Base-by-base conservation (phyloP, 2,329 filamentous ascomycete species). In the Trematosphaeria pertusa region DNA sequence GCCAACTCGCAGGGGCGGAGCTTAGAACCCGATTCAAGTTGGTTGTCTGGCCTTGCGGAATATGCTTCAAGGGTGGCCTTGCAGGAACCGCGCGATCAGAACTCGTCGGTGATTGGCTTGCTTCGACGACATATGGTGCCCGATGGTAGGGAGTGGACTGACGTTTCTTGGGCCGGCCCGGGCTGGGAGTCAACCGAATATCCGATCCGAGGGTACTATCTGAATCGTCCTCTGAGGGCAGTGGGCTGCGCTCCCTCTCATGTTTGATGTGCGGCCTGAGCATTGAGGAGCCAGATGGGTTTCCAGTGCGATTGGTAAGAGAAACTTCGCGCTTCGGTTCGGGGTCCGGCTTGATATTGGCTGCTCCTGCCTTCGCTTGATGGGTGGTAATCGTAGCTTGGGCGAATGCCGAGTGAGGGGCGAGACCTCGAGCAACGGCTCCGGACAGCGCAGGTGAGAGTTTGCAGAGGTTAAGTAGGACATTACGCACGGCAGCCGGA, bases 371-470 rank as follows among this genome's bases (percentile, higher is more conserved):
- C 10, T 42, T 43, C 14, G 12, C 19, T 28, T 48, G 32, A 41
- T 38, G 26, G 17, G 46, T 28, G 42, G 38, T 14, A 46, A 46
- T n/a, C 39, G 43, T 37, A 47, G 37, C 26, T 28, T 60, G 59
- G 3, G 67, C 68, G 46, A 53, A 64, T 2, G 53, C 46, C 10
- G 68, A 70, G 31, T 65, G 49, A 14, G 56, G 62, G n/a, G 59
- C 59, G 17, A 71, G 57, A n/a, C 64, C 65, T 21, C 68, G 63
- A 18, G 54, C 62, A 14, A 70, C 48, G 7, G 68, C 68, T 5
- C 67, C 65, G 24, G 60, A 63, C 7, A 71, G 52, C 10, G 65
- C 64, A 5, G 67, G 65, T 3, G 68, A 71, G 4, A 57, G 28
- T 20, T 59, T 48, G 50, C 68, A 71, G 8, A 71, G 57, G 5